Conservation (phyloP, 2,329 filamentous ascomycete genomes). For the Ascochyta clinopodiicola region DNA sequence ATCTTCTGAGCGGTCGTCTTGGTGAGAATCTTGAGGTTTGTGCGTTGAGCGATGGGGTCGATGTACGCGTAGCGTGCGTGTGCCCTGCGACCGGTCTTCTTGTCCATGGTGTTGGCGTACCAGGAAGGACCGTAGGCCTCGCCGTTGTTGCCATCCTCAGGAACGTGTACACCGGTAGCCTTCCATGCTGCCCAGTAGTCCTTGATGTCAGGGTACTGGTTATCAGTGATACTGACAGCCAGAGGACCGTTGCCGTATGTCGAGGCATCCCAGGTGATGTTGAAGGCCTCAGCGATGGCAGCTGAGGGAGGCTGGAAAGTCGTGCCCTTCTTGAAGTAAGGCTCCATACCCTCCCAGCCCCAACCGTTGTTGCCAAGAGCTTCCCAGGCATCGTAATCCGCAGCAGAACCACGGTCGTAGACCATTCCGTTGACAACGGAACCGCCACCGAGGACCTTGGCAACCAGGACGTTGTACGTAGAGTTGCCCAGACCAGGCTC, state of each 20-base stretch:
- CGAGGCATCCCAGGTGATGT: constrained; percentile 37
- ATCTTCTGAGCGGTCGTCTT: constrained; percentile 29
- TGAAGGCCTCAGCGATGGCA: constrained; percentile 26
- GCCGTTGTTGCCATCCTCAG: constrained; percentile 33
- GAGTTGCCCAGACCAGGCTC: constrained; percentile 30
- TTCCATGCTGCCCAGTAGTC: constrained; percentile 36
- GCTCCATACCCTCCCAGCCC: constrained; percentile 59
- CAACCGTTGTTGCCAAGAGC: constrained; percentile 66
- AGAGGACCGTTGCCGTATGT: constrained; percentile 36
- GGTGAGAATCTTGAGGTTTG: constrained; percentile 37
- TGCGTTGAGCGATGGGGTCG: constrained; percentile 33
- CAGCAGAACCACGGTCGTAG: constrained; percentile 42
- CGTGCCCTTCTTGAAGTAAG: constrained; percentile 38
- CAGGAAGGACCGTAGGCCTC: constrained; percentile 32
- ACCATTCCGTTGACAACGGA: constrained; percentile 48
- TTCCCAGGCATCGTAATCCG: constrained; percentile 61
- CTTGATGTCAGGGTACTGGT: constrained; percentile 37
- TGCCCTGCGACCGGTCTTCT: constrained; percentile 29
- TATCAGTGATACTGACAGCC: constrained; percentile 33
- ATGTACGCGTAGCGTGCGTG: constrained; percentile 41
- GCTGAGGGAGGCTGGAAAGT: constrained; percentile 34
- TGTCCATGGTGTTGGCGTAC: constrained; percentile 39
- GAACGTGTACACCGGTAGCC: constrained; percentile 23
- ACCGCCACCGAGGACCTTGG: constrained; percentile 38
- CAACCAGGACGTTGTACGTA: constrained; percentile 31